These are phyloP conservation scores for Gossypium anomalum DNA, from an alignment of 345 rosid species.

Conservation along the genomic window DNA sequence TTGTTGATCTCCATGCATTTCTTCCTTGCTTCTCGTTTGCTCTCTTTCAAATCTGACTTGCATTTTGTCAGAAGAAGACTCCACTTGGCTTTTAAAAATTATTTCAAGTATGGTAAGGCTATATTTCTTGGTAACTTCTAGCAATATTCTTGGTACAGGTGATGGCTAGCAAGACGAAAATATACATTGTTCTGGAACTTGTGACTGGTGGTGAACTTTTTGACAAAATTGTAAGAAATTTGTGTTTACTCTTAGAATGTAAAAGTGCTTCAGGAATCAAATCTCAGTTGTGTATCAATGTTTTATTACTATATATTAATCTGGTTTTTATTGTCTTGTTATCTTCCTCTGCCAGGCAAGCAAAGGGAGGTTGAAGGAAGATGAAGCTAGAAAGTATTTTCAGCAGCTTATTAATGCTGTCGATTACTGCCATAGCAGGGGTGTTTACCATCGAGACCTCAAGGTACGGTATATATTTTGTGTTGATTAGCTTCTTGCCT, in stretches of 20 bases:
- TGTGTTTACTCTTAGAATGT: conserved; percentile 9
- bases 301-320: background rate
- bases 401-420: conserved; percentile 98
- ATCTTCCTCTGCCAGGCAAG: conserved; percentile 51
- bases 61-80: background rate
- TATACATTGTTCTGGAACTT: conserved; percentile 86
- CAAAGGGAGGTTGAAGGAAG: conserved; percentile 91
- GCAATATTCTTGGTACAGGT: conserved; percentile 48
- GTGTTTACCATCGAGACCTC: conserved; percentile 91
- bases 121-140: conserved; percentile 6
- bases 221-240: conserved; percentile 80
- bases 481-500: background rate
- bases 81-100: background rate
- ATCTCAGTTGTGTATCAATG: background rate
- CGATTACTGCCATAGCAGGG: conserved; percentile 96
- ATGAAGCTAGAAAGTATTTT: conserved; percentile 90
- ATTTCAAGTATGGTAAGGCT: background rate
- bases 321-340: conserved; percentile 2
- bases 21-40: background rate
- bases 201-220: conserved; percentile 98
- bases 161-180: conserved; percentile 98
- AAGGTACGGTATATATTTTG: conserved; percentile 46
- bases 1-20: background rate
- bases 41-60: background rate
- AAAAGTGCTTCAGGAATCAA: background rate